Evolutionary conservation across 129 eudicot genomes (phyloP), one percentile per base, ranked within the genome.

Genomic region (Dittrichia graveolens): DNA sequence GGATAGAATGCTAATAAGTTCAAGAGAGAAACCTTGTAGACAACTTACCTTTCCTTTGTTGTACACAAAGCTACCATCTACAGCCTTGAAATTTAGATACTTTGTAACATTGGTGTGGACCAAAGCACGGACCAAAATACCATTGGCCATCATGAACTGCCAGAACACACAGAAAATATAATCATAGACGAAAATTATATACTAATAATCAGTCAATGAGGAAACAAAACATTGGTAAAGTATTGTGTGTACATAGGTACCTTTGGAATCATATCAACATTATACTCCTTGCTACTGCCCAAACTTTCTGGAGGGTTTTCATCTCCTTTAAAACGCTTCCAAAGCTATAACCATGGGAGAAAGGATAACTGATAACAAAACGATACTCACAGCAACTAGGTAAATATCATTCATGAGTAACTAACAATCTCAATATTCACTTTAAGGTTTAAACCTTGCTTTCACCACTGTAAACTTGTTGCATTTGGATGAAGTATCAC

Each of bases 71-170:
- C 98, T 89, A 69, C 96, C 96, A 76, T 89, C 98, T 34, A 92
- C 98, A 9, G 96, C 98, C 85, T 92, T 92, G 82, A 92, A 92
- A 74, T 89, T 87, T 56, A 92, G 86, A 77, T 92, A 92, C 85
- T 92, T 92, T 53, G 98, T 89, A 31, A 92, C 92, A 63, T 87
- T 78, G 15, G 98, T 79, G 68, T 92, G 95, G 83, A 92, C 80
- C 68, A 92, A 84, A 68, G 89, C 94, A 54, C 96, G 96, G 16
- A 92, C 98, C 69, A 92, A 82, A 35, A 84, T 50, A 47, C 95
- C 98, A 80, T 92, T 92, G 42, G 98, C 98, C 96, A 92, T 92
- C 88, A 89, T 89, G 85, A 92, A 92, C 98, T 92, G 83, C 41
- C 31, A 39, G 64, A 72, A 58, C 41, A 67, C 52, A 75, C n/a